Conservation (phyloP, 1,139 yeast genomes). For the Hanseniaspora sp. region DNA sequence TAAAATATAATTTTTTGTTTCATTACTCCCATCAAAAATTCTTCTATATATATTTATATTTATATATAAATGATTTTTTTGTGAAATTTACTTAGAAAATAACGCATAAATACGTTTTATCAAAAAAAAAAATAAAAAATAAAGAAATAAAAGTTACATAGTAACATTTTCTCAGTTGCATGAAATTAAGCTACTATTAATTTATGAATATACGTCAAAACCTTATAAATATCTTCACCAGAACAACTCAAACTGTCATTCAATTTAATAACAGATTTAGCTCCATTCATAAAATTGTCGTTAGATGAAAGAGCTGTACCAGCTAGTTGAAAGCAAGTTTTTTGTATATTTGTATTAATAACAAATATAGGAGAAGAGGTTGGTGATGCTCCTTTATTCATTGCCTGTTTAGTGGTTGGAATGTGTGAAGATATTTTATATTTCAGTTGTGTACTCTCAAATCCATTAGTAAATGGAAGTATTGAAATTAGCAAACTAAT, state of each 20-base stretch:
- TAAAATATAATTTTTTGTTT: too few species aligned
- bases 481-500: conserved; percentile 25
- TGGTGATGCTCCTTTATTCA: background rate
- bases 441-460: conserved; percentile 20
- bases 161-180: background rate
- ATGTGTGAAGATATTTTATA: conserved; percentile 5
- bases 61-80: too few species aligned
- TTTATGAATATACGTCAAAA: conserved; percentile 13
- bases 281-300: background rate
- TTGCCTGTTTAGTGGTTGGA: background rate
- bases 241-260: conserved; percentile 9
- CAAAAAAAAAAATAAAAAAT: background rate
- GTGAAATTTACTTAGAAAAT: background rate
- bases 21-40: too few species aligned
- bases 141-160: too few species aligned
- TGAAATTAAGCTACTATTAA: background rate
- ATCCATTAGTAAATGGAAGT: conserved; percentile 25
- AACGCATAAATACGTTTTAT: background rate
- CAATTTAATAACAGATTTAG: conserved; percentile 2
- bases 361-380: background rate
- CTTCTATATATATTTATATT: too few species aligned
- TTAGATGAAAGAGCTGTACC: background rate
- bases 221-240: conserved; percentile 11
- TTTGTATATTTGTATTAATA: conserved; percentile 1
- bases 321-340: conserved; percentile 1